Percentiles rank a stretch among this genome's conserved stretches.
Evolutionary conservation across 495 filamentous ascomycete species (phyloP).

Genomic region (Copromyces sp.): DNA sequence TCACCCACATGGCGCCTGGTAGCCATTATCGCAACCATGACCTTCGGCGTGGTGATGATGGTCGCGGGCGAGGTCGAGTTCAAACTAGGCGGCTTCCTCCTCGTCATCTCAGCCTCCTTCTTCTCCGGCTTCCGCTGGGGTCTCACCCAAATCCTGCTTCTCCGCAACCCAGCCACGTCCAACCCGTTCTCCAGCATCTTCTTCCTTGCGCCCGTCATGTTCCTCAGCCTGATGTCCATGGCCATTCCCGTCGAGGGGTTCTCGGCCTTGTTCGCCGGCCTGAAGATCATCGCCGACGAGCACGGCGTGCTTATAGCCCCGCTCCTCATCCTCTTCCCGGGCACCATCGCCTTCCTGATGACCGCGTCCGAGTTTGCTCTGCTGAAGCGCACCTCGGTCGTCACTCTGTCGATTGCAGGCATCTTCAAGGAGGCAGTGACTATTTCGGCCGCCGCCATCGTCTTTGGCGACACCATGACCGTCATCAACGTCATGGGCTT

Average conservation of each 20-base stretch:
- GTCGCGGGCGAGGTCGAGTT: constrained; percentile 94
- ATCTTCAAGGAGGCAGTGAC: constrained; percentile 99
- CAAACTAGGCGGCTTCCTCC: constrained; percentile 73
- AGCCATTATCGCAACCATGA: constrained; percentile 86
- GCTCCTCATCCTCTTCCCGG: constrained; percentile 76
- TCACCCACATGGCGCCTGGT: constrained; percentile 75
- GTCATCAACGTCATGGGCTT: constrained; percentile 81
- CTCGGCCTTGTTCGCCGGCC: constrained; percentile 48
- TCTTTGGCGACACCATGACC: constrained; percentile 86
- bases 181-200: constrained; percentile 98
- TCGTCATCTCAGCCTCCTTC: constrained; percentile 87
- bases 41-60: constrained; percentile 95
- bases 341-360: constrained; percentile 90
- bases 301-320: constrained; percentile 50
- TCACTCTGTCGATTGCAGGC: constrained; percentile 91
- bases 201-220: constrained; percentile 95
- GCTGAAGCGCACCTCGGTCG: constrained; percentile 87
- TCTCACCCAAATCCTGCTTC: constrained; percentile 88
- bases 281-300: constrained; percentile 49
- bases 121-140: constrained; percentile 97
- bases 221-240: constrained; percentile 66
- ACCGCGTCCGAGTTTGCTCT: constrained; percentile 93
- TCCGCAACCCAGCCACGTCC: constrained; percentile 87
- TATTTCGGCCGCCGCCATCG: constrained; percentile 75
- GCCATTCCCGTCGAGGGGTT: constrained; percentile 83